These are phyloP conservation scores for Leccinum broughii DNA, from an alignment of 768 basidiomycete species.

Conservation along the genomic window DNA sequence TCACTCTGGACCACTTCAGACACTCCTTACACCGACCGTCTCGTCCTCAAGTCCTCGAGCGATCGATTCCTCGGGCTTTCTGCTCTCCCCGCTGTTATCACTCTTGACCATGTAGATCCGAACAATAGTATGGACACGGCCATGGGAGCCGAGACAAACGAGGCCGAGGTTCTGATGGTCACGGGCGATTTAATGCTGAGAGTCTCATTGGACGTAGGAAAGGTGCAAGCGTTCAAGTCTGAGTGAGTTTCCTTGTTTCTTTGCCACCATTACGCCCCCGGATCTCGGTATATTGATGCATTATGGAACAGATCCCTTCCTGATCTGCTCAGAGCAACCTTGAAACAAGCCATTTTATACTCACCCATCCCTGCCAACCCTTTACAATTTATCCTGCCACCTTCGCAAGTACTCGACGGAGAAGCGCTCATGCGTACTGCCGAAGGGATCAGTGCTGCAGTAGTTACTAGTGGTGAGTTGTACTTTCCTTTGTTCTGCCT, in stretches of 20 bases:
- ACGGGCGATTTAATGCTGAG: constrained; percentile 74
- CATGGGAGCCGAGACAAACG: constrained; percentile 8
- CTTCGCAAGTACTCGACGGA: constrained; percentile 62
- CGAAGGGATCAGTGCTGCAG: constrained; percentile 68
- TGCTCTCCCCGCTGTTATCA: constrained; percentile 34
- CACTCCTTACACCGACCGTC: constrained; percentile 67
- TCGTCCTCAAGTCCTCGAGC: constrained; percentile 67
- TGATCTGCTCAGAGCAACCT: constrained; percentile 70
- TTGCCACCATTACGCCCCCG: neutral
- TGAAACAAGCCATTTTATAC: constrained; percentile 83
- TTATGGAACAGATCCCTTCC: constrained; percentile 58
- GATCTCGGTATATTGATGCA: constrained; percentile 2
- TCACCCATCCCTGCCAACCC: constrained; percentile 77
- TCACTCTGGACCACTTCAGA: constrained; percentile 39
- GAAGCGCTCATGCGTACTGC: constrained; percentile 80
- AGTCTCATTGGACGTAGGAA: constrained; percentile 59
- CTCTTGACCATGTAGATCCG: constrained; percentile 21
- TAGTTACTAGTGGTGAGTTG: constrained; percentile 68
- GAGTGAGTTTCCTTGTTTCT: constrained; percentile 47
- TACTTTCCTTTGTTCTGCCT: neutral
- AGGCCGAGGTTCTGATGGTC: constrained; percentile 37
- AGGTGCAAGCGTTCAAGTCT: constrained; percentile 57
- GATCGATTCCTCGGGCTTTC: constrained; percentile 75
- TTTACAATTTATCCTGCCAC: constrained; percentile 76
- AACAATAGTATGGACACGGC: constrained; percentile 12